Conservation (phyloP, 2,329 filamentous ascomycete species). For the Ascochyta koolunga region DNA sequence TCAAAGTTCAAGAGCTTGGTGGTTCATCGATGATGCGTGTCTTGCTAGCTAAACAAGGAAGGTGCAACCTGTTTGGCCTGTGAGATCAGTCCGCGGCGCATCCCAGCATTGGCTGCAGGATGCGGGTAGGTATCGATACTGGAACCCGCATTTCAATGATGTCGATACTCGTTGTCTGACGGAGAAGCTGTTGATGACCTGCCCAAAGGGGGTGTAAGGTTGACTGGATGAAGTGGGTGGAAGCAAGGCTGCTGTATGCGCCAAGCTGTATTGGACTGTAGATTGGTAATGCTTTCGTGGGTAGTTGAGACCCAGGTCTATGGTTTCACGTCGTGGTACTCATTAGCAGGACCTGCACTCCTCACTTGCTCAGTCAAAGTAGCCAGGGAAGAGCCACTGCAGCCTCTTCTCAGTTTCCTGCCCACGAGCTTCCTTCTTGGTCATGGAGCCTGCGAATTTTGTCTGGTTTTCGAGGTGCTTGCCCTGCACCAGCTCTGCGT, state of each 20-base stretch:
- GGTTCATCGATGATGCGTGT: constrained; percentile 11
- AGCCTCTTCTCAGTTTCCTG: constrained; percentile 79
- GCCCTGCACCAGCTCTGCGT: constrained; percentile 75
- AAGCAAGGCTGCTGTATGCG: constrained; percentile 6
- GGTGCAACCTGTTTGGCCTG: constrained; percentile 17
- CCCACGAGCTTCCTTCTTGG: constrained; percentile 75
- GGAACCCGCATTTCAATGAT: constrained; percentile 25
- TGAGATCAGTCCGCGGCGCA: constrained; percentile 18
- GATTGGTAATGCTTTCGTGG: constrained; percentile 14
- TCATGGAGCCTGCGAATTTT: constrained; percentile 82
- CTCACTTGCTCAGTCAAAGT: constrained; percentile 58
- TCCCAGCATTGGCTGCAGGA: constrained; percentile 8
- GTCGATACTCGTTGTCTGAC: constrained; percentile 14
- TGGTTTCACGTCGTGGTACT: constrained; percentile 12
- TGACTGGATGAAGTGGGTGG: not conserved
- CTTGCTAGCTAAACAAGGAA: constrained; percentile 23
- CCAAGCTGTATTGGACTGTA: not conserved
- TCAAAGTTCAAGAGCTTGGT: not conserved
- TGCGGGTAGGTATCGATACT: constrained; percentile 26
- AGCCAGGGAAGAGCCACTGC: constrained; percentile 85
- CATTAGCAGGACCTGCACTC: not conserved
- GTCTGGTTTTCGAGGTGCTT: constrained; percentile 80
- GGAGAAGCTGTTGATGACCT: constrained; percentile 15
- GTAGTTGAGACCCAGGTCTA: constrained; percentile 9
- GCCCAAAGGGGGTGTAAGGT: constrained; percentile 14